Evolutionary conservation across 305 asterid species (phyloP).

Genomic region (Lippia alba): DNA sequence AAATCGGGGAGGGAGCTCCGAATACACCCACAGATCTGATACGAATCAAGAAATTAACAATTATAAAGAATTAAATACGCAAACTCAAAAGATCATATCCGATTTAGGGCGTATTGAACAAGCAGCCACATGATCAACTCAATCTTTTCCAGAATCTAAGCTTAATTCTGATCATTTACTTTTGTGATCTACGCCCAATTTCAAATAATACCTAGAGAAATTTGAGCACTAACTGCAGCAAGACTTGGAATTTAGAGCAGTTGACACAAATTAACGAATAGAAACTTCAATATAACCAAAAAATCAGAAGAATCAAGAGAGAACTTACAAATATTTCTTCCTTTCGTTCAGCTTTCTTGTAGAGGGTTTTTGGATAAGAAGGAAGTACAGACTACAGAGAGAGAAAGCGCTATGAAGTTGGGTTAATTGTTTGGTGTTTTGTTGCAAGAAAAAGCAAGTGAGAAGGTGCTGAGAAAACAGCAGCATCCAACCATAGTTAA

Average conservation of each 20-base stretch:
- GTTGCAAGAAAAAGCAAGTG: constrained; percentile 9
- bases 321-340: constrained; percentile 23
- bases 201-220: neutral
- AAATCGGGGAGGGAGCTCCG: constrained; percentile 11
- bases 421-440: neutral
- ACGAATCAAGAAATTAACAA: constrained; percentile 16
- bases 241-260: neutral
- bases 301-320: neutral
- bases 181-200: constrained; percentile 23
- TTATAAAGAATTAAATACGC: neutral
- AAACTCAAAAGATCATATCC: neutral
- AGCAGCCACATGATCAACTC: neutral
- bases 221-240: neutral
- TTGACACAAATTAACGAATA: neutral
- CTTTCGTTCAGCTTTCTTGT: neutral
- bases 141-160: constrained; percentile 12
- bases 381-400: neutral
- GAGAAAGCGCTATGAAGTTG: neutral
- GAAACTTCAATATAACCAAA: neutral
- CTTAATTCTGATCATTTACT: constrained; percentile 9
- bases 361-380: constrained; percentile 7
- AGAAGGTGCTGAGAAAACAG: constrained; percentile 34
- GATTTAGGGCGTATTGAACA: neutral
- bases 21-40: constrained; percentile 26
- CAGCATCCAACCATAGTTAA: constrained; percentile 16